These are phyloP conservation scores for Diplodia seriata DNA, from an alignment of 2,329 filamentous ascomycete species.

Conservation along the genomic window DNA sequence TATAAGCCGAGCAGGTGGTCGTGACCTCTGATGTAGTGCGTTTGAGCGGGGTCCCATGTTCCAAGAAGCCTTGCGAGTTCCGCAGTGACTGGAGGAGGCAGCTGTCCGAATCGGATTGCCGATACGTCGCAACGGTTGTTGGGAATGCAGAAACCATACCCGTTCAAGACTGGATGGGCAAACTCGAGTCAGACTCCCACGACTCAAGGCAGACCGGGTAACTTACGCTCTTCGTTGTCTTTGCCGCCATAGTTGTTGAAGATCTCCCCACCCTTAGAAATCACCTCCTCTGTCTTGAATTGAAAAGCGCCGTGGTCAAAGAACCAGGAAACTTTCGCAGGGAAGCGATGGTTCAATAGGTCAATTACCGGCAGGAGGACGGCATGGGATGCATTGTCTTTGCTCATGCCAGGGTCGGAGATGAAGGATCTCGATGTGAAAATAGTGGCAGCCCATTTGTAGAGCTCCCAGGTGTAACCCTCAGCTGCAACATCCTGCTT, in stretches of 20 bases:
- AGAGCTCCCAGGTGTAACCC: constrained; percentile 48
- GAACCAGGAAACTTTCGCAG: constrained; percentile 57
- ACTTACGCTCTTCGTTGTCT: constrained; percentile 56
- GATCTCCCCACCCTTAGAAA: constrained; percentile 51
- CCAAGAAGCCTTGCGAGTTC: constrained; percentile 34
- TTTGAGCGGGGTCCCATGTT: constrained; percentile 31
- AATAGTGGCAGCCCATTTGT: constrained; percentile 60
- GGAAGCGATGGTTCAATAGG: constrained; percentile 56
- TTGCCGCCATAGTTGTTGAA: constrained; percentile 63
- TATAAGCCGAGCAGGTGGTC: constrained; percentile 47
- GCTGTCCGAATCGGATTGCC: constrained; percentile 50
- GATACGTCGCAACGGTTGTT: constrained; percentile 57
- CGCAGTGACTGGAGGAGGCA: constrained; percentile 45
- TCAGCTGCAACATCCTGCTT: not conserved
- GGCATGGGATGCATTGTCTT: constrained; percentile 46
- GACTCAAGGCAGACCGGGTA: not conserved
- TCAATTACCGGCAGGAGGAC: constrained; percentile 60
- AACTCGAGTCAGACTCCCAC: not conserved
- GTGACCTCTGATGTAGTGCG: constrained; percentile 44
- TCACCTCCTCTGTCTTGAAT: constrained; percentile 46
- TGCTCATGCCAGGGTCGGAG: constrained; percentile 44
- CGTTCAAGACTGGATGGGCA: constrained; percentile 51
- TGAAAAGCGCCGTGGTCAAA: constrained; percentile 50
- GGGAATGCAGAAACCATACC: constrained; percentile 60
- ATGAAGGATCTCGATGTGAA: constrained; percentile 60